Evolutionary conservation across 106 monocot genomes (phyloP).

Genomic region (Iris macrosiphon): DNA sequence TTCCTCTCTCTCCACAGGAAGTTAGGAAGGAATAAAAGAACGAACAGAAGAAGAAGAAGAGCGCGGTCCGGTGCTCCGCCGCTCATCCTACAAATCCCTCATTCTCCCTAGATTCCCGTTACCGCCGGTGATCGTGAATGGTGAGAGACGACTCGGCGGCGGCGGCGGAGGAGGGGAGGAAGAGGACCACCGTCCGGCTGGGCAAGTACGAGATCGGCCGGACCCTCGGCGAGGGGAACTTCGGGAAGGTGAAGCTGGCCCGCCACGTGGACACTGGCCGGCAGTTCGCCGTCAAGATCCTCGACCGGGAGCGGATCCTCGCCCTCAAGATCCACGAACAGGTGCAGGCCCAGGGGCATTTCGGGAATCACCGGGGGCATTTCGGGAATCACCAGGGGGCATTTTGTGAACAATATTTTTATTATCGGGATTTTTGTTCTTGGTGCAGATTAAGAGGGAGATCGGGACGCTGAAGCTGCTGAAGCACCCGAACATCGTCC

Average conservation of each 20-base stretch:
- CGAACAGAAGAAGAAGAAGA: no score
- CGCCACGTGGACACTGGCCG: conserved; percentile 38
- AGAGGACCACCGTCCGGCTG: conserved; percentile 30
- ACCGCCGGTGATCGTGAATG: no score
- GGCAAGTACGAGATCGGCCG: conserved; percentile 74
- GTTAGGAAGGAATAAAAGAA: no score
- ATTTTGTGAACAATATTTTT: not conserved
- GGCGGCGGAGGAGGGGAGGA: not conserved
- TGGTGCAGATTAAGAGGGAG: conserved; percentile 55
- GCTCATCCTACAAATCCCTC: no score
- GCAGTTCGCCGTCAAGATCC: conserved; percentile 77
- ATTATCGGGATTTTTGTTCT: not conserved
- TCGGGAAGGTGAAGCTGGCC: conserved; percentile 84
- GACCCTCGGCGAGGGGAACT: conserved; percentile 85
- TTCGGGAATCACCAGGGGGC: not conserved
- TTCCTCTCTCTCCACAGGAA: no score
- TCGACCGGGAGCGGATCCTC: conserved; percentile 55
- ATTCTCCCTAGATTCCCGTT: no score
- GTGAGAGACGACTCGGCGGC: no score
- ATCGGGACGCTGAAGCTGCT: conserved; percentile 60
- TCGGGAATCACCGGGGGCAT: not conserved
- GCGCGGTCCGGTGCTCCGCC: no score
- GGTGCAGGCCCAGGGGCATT: conserved; percentile 9
- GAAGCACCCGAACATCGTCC: conserved; percentile 67
- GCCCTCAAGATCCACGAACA: conserved; percentile 47